Base-by-base conservation (phyloP, 148 eudicot genomes). In the Talinum fruticosum region DNA sequence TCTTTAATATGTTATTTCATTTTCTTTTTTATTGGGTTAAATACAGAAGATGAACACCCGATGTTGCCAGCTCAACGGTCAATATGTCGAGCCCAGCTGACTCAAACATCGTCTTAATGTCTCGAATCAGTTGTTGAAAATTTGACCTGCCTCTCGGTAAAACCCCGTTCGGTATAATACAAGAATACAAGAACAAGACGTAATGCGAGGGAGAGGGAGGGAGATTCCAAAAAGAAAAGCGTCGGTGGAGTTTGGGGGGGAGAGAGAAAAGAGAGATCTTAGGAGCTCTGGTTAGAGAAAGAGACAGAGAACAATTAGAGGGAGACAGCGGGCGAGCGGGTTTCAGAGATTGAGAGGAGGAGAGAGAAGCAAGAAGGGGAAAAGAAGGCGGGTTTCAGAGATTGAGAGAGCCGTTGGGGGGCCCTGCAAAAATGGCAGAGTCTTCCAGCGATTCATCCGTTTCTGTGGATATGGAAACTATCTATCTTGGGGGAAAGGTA, bases 401-500 rank as follows among this genome's bases (percentile, higher is more conserved):
- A n/a, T 62, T 62, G 66, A 70, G 69, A 78, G 87, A 79, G 78
- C 79, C 80, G 72, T 72, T 82, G 85, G 89, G 18, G 54, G 54
- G 5, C n/a, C 38, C 23, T 18, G 8, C 8, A 19, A 76, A 21
- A 74, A 91, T 93, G 97, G 89, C 87, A 65, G 99, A 91, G 15
- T 78, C 81, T 82, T 87, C 84, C 12, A 82, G 78, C 79, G 90
- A 89, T 87, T 88, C 91, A 83, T 90, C 97, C 75, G 81, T 91
- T 79, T 90, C 89, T 75, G 71, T 96, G 76, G 97, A 96, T 75
- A 87, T 96, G 80, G 96, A 93, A 79, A 91, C 97, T 33, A 91
- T 96, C 74, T 91, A 90, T 82, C 92, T 90, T 75, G 94, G 94
- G 61, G 97, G 97, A 87, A 87, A 92, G 97, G 99, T 95, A 77